Conservation (phyloP, 345 rosid genomes). For the Citrus mangshanensis region DNA sequence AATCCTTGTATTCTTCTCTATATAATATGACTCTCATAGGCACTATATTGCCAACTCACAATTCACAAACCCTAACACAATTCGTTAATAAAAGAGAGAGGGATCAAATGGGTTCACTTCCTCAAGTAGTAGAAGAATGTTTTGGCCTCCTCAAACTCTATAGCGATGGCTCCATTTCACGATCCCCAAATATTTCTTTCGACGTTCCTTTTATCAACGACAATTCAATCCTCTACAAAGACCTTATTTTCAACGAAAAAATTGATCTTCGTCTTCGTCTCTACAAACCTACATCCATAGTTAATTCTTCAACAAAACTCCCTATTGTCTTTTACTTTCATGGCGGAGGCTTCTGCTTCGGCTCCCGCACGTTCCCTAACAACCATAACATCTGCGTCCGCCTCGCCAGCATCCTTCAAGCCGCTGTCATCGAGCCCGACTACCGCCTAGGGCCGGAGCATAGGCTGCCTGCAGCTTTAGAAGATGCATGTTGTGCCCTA, state of each 20-base stretch:
- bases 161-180: constrained; percentile 22
- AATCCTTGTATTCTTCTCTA: background rate
- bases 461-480: constrained; percentile 44
- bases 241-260: constrained; percentile 5
- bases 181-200: constrained; percentile 6
- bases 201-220: background rate
- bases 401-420: constrained; percentile 31
- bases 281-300: constrained; percentile 3
- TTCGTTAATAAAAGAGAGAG: too few species aligned
- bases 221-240: constrained; percentile 3
- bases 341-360: constrained; percentile 51
- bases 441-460: constrained; percentile 47
- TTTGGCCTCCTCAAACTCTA: constrained; percentile 28
- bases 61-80: too few species aligned
- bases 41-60: too few species aligned
- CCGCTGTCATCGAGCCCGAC: constrained; percentile 38
- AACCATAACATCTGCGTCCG: constrained; percentile 38
- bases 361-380: constrained; percentile 38
- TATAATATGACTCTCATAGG: background rate
- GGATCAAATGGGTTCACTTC: constrained; percentile 22
- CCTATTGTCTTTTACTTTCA: constrained; percentile 24
- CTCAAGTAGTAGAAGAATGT: constrained; percentile 32
- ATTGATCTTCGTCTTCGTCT: constrained; percentile 20
- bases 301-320: constrained; percentile 5
- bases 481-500: constrained; percentile 29